Percentiles rank a stretch among this genome's conserved stretches.
Evolutionary conservation across 1,284 basidiomycete genomes (phyloP).

Genomic region (Rhodotorula sp.): DNA sequence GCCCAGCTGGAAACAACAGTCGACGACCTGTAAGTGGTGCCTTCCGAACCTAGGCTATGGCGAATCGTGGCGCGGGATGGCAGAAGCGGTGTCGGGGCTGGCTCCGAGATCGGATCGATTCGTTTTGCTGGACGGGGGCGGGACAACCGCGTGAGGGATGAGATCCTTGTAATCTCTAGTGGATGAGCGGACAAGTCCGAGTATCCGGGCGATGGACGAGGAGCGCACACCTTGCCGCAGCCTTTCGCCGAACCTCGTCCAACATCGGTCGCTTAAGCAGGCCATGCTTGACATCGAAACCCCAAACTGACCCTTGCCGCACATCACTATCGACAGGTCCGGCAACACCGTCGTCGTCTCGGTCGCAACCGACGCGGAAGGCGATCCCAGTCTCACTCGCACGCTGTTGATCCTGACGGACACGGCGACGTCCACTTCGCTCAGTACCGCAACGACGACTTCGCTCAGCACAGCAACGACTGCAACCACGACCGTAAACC

Average conservation of each 20-base stretch:
- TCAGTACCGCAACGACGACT: neutral
- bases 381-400: slow-evolving; percentile 23
- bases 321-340: slow-evolving; percentile 1
- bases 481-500: neutral
- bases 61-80: neutral
- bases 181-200: too few species aligned
- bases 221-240: too few species aligned
- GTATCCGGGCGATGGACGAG: too few species aligned
- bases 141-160: too few species aligned
- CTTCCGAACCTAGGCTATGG: neutral
- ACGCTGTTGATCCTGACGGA: slow-evolving; percentile 21
- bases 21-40: neutral
- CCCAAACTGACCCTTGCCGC: neutral
- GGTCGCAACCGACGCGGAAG: slow-evolving; percentile 23
- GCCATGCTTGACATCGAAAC: neutral
- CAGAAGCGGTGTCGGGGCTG: neutral
- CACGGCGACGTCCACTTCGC: neutral
- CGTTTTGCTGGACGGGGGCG: too few species aligned
- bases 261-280: neutral
- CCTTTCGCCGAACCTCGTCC: too few species aligned
- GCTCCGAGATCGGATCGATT: neutral
- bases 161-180: too few species aligned
- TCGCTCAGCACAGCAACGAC: neutral
- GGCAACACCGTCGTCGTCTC: slow-evolving; percentile 29
- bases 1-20: neutral